phyloP scores from a whole-genome alignment of 306 rosid species.

The Cucurbita pepo region DNA sequence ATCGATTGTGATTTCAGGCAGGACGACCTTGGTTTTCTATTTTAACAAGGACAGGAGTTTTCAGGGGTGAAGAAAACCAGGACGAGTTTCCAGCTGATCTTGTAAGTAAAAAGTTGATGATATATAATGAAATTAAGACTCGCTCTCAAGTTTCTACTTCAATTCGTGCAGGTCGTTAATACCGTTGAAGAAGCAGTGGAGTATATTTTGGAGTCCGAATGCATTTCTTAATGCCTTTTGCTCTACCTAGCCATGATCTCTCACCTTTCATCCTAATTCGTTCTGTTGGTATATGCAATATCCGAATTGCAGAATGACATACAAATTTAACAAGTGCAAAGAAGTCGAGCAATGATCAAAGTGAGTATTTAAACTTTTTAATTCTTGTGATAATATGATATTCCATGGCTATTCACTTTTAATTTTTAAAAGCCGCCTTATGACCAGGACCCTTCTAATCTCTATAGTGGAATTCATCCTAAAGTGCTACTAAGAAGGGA shows the following conservation, averaged over 20 bases:
- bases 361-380: too few species aligned
- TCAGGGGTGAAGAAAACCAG: constrained; percentile 66
- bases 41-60: constrained; percentile 85
- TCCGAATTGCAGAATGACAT: neutral
- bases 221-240: neutral
- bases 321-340: too few species aligned
- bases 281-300: neutral
- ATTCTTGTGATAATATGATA: too few species aligned
- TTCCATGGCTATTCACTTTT: too few species aligned
- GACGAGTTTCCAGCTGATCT: constrained; percentile 25
- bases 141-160: neutral
- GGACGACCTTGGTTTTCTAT: constrained; percentile 95
- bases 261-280: neutral
- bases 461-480: too few species aligned
- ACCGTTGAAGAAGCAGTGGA: constrained; percentile 26
- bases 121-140: neutral
- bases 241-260: neutral
- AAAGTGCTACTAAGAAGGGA: too few species aligned
- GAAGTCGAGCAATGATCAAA: too few species aligned
- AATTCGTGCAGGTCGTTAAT: constrained; percentile 21
- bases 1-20: constrained; percentile 27
- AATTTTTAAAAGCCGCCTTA: too few species aligned
- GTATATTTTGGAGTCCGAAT: constrained; percentile 16
- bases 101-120: neutral
- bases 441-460: too few species aligned